phyloP scores from a whole-genome alignment of 345 rosid species.

The Crucihimalaya himalaica region DNA sequence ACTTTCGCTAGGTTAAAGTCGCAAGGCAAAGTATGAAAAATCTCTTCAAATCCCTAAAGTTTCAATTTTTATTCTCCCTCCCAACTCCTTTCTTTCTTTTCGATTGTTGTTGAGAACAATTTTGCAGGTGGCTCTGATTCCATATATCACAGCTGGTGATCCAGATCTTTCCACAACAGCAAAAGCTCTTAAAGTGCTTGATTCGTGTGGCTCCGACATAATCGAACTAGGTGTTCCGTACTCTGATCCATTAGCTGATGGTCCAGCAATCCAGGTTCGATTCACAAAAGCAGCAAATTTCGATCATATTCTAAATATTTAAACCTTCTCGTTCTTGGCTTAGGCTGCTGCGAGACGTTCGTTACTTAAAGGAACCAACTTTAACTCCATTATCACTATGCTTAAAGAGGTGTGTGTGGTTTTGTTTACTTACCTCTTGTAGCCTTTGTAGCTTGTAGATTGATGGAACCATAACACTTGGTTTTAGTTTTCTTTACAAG shows the following conservation, averaged over 20 bases:
- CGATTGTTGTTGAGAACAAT: background rate
- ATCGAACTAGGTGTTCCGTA: slow-evolving; percentile 87
- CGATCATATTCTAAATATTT: background rate
- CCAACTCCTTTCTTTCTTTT: background rate
- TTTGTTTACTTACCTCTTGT: background rate
- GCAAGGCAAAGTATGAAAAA: slow-evolving; percentile 57
- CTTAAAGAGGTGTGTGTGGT: slow-evolving; percentile 61
- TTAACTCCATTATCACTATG: slow-evolving; percentile 66
- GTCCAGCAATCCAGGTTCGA: slow-evolving; percentile 91
- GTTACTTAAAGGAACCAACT: slow-evolving; percentile 72
- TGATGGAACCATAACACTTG: background rate
- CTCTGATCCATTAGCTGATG: slow-evolving; percentile 95
- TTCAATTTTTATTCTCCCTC: slow-evolving; percentile 4
- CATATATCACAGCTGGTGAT: slow-evolving; percentile 95
- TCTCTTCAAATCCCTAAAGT: background rate
- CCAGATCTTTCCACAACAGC: slow-evolving; percentile 97
- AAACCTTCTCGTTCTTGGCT: background rate
- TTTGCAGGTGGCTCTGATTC: slow-evolving; percentile 74
- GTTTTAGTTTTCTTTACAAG: background rate
- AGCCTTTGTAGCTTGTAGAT: background rate
- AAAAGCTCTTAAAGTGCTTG: slow-evolving; percentile 77
- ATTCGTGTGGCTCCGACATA: slow-evolving; percentile 76
- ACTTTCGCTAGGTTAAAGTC: slow-evolving; percentile 64
- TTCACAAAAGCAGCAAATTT: background rate
- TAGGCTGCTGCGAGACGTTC: slow-evolving; percentile 96